Base-by-base conservation (phyloP, 1,139 yeast species). In the Debaryomyces psychrophilus region DNA sequence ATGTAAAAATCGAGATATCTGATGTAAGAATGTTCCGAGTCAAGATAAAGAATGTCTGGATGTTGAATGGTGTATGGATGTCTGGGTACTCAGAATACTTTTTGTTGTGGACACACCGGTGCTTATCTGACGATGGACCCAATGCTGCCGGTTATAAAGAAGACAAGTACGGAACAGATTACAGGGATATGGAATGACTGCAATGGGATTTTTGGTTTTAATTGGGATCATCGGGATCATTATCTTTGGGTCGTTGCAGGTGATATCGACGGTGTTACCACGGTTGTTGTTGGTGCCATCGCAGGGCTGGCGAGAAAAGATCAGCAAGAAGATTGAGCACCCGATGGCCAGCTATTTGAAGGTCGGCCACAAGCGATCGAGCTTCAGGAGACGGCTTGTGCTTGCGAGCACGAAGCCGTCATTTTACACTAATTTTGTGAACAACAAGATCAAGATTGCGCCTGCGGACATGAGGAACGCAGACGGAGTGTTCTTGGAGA, bases 371-470 rank as follows among this genome's bases (percentile, higher is more conserved):
- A 79, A 79, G 54, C 51, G 71, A 31, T 73, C 82, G 2, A 69
- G 76, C 49, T 72, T 60, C 47, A 73, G 90, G 48, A 70, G 88
- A 33, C 69, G 84, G 54, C 69, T 84, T 49, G 65, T 84, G 12
- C 61, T 79, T 17, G 81, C 83, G 14, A 72, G 83, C 42, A 51
- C 48, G 1, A 66, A 68, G 43, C 85, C 87, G 4, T 68, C 79
- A 1, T 71, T 60, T 54, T 79, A 79, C 59, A 71, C 81, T 31
- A 81, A 76, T 51, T 72, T 50, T 50, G 57, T 59, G 47, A 72
- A 69, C 54, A 70, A 73, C 54, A 73, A 73, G 52, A 44, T 75
- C 38, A 71, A 68, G 46, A 54, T 76, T 17, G 54, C 53, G 35
- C 71, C 73, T 1, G 54, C 50, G 2, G 81, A 76, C 51, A 36